Evolutionary conservation across 176 grass and related monocot genomes (phyloP).

Genomic region (Tillandsia fasciculata): DNA sequence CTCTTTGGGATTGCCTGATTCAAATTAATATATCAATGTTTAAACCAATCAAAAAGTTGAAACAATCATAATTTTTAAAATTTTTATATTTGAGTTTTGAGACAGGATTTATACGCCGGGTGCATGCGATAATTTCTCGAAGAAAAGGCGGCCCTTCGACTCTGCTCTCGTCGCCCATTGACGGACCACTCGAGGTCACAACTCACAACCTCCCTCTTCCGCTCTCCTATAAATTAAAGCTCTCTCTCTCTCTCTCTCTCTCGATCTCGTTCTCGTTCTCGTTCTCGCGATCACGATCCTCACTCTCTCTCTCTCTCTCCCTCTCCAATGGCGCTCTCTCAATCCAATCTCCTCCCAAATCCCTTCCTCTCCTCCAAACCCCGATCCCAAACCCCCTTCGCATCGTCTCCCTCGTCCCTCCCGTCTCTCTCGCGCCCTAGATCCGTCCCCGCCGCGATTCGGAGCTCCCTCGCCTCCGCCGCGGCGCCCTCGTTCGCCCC

Average conservation of each 20-base stretch:
- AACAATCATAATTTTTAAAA: neutral
- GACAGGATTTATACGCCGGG: constrained; percentile 10
- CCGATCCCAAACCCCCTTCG: constrained; percentile 22
- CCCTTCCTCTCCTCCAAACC: constrained; percentile 37
- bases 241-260: constrained; percentile 4
- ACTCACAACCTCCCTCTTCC: neutral
- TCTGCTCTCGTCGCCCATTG: constrained; percentile 23
- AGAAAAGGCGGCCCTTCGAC: neutral
- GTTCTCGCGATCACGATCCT: neutral
- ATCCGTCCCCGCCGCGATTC: constrained; percentile 23
- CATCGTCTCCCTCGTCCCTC: constrained; percentile 3
- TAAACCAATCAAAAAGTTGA: no score
- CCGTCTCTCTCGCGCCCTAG: neutral
- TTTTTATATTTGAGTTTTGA: constrained; percentile 11
- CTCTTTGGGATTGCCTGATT: no score
- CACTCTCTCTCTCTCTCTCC: constrained; percentile 4
- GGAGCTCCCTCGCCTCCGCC: constrained; percentile 30
- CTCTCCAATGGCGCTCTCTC: constrained; percentile 11
- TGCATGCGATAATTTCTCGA: neutral
- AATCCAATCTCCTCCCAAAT: constrained; percentile 24
- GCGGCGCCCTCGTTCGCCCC: constrained; percentile 7
- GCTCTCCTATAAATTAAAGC: neutral
- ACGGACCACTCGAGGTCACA: constrained; percentile 6
- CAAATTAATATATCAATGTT: no score
- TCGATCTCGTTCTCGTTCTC: neutral